Percentiles rank a stretch among this genome's conserved stretches.
Evolutionary conservation across 331 rosid species (phyloP).

Genomic region (Saraca asoca): DNA sequence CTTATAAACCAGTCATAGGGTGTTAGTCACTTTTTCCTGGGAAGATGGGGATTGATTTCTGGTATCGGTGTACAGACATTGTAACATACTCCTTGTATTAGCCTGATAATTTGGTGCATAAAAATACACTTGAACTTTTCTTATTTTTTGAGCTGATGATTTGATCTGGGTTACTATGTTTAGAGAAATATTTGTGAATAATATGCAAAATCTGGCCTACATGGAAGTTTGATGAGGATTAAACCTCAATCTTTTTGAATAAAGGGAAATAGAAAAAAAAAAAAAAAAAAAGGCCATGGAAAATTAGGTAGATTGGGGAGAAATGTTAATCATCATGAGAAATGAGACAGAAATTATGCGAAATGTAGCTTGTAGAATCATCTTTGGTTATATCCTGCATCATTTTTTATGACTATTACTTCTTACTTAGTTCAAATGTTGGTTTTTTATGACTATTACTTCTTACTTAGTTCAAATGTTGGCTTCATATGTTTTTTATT

Average conservation of each 20-base stretch:
- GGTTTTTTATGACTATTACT: constrained; percentile 21
- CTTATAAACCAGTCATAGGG: background rate
- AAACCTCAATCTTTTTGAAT: constrained; percentile 5
- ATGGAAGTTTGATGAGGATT: constrained; percentile 22
- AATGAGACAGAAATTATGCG: background rate
- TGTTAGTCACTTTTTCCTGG: constrained; percentile 10
- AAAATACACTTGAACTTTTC: background rate
- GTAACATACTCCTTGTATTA: background rate
- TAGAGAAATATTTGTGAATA: constrained; percentile 9
- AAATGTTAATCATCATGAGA: constrained; percentile 11
- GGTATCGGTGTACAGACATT: background rate
- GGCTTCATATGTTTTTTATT: constrained; percentile 14
- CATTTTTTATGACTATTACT: constrained; percentile 18
- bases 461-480: constrained; percentile 32
- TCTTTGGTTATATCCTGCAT: background rate
- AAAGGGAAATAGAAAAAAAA: background rate
- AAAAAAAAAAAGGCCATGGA: background rate
- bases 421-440: constrained; percentile 31
- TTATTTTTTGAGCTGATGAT: background rate
- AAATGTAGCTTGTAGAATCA: constrained; percentile 22
- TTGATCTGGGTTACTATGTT: background rate
- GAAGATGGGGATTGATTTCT: background rate
- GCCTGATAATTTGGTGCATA: background rate
- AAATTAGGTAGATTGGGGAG: constrained; percentile 9
- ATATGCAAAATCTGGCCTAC: constrained; percentile 14